Evolutionary conservation across 2,329 filamentous ascomycete species (phyloP), one percentile per base, ranked within the genome.

Genomic region (Colletotrichum australisinense): DNA sequence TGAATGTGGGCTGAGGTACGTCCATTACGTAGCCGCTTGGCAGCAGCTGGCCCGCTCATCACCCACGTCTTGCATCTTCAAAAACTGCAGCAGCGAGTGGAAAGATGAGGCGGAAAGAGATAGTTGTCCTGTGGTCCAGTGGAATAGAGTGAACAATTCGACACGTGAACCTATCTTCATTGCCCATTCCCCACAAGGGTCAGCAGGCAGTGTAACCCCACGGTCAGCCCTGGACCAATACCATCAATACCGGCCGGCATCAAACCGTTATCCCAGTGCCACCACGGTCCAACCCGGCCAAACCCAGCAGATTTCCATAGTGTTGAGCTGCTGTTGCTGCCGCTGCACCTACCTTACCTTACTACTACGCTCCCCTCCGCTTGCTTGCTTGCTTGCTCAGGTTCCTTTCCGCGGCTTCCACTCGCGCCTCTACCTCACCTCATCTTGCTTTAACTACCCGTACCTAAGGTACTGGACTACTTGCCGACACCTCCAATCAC

Each of bases 141-240:
- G 38, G 53, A 38, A 30, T 19, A 28, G 30, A 72, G 7, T 38
- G 55, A 56, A 73, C 32, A 28, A 38, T 46, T 71, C 67, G 56
- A 62, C 67, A 73, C 67, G 71, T 73, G 71, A 73, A 71, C 56
- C 52, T 52, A 24, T 73, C 62, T 66, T 73, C 55, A 57, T 64
- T 55, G 42, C 63, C 30, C 67, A 64, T 69, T 49, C 59, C 70
- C 70, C 66, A 73, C 70, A 69, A 68, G 70, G 71, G 71, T 73
- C 67, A 71, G 35, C 56, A 71, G 52, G 55, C 71, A 71, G 67
- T 73, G 71, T 71, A 73, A 71, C 71, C 70, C 67, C 70, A 63
- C 59, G 38, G 38, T 42, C 59, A 49, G 59, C 38, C 26, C 59
- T 63, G 59, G 59, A 22, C 59, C 59, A 55, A 55, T 38, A 64